Conservation (phyloP, 257 asterid species). For the Penstemon barbatus region DNA sequence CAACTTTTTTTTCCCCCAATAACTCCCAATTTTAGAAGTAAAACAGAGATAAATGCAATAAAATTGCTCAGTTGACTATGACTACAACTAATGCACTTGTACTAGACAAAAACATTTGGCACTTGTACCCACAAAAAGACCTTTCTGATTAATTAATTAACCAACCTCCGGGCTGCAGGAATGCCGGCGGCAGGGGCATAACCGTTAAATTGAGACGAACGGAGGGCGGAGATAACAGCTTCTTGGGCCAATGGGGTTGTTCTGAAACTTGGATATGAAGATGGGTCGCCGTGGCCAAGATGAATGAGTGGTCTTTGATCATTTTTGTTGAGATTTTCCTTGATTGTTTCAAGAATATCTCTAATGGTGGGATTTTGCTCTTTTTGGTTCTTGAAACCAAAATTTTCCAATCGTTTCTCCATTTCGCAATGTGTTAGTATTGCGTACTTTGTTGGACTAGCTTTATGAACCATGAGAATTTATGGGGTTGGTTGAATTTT, state of each 20-base stretch:
- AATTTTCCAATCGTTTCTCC: slow-evolving; percentile 29
- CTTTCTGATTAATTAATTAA: background rate
- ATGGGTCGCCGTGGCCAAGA: slow-evolving; percentile 72
- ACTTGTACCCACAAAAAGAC: background rate
- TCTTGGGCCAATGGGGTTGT: slow-evolving; percentile 47
- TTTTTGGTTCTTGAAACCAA: slow-evolving; percentile 37
- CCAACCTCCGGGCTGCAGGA: slow-evolving; percentile 52
- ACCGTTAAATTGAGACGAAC: slow-evolving; percentile 51
- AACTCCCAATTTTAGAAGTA: too few species aligned
- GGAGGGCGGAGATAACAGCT: slow-evolving; percentile 48
- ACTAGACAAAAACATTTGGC: too few species aligned
- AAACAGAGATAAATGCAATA: background rate
- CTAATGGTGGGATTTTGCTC: slow-evolving; percentile 49
- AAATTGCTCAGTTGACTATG: background rate
- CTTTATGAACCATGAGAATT: too few species aligned
- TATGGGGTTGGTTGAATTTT: too few species aligned
- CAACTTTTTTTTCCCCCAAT: too few species aligned
- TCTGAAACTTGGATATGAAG: slow-evolving; percentile 52
- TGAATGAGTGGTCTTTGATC: slow-evolving; percentile 46
- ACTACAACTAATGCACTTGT: too few species aligned
- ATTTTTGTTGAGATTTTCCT: slow-evolving; percentile 30
- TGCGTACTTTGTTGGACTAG: too few species aligned
- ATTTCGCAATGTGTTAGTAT: background rate
- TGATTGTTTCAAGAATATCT: slow-evolving; percentile 43
- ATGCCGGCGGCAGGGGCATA: slow-evolving; percentile 43